Conservation (phyloP, 2,329 filamentous ascomycete species). For the Colletotrichum aenigma region DNA sequence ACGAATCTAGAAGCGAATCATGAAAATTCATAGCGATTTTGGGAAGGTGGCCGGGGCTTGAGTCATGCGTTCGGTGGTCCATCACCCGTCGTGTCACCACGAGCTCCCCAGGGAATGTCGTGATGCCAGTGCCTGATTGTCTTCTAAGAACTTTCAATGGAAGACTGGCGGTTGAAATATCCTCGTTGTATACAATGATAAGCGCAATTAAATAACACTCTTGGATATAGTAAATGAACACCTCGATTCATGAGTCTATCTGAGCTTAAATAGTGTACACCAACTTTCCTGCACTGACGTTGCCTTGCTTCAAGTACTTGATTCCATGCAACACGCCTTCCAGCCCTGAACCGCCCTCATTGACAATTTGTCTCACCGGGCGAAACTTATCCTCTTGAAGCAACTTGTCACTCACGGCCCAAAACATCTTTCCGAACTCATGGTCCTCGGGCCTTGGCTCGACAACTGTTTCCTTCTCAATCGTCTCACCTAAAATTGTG, state of each 20-base stretch:
- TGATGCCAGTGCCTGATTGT: background rate
- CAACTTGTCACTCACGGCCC: constrained; percentile 34
- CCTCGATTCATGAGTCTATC: background rate
- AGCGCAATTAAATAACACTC: background rate
- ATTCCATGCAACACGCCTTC: constrained; percentile 33
- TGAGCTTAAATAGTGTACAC: constrained; percentile 42
- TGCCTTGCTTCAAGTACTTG: constrained; percentile 23
- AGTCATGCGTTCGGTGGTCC: background rate
- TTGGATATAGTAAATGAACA: background rate
- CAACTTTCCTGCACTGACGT: constrained; percentile 47
- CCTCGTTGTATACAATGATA: background rate
- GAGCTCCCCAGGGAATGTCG: accelerated
- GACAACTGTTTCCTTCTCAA: constrained; percentile 25
- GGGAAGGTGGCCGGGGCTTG: background rate
- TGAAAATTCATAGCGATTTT: background rate
- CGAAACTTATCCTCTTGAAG: constrained; percentile 40
- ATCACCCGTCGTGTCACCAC: background rate
- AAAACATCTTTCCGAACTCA: constrained; percentile 41
- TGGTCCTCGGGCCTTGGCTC: constrained; percentile 31
- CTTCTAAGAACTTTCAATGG: background rate
- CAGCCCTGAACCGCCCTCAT: constrained; percentile 31
- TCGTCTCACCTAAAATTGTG: constrained; percentile 41
- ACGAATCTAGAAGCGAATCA: too few species aligned
- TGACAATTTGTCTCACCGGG: constrained; percentile 32
- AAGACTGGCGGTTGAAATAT: background rate